phyloP scores from a whole-genome alignment of 495 filamentous ascomycete species.

The Daldinia vernicosa region DNA sequence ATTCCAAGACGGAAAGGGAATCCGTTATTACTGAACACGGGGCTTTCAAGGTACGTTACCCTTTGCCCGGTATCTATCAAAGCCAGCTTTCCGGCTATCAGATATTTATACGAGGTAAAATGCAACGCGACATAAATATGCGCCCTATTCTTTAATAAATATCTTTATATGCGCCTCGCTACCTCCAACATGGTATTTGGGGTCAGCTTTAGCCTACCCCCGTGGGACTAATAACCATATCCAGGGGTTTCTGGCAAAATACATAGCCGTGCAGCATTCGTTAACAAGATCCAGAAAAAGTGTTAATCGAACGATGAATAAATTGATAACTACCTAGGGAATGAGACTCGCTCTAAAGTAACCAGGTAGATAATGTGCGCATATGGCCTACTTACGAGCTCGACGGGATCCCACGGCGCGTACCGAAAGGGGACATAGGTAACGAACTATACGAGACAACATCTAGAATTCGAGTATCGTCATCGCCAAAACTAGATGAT shows the following conservation, averaged over 20 bases:
- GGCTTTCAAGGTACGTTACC: too few species aligned
- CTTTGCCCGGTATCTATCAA: too few species aligned
- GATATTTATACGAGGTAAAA: neutral
- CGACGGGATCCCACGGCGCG: neutral
- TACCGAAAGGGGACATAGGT: neutral
- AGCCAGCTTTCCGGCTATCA: neutral
- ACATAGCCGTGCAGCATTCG: slow-evolving; percentile 5
- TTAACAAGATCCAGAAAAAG: neutral
- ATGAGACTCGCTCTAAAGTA: neutral
- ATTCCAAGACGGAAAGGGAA: neutral
- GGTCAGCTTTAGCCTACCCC: slow-evolving; percentile 18
- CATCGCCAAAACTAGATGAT: slow-evolving; percentile 5
- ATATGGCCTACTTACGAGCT: neutral
- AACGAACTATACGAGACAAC: neutral
- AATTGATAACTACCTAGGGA: neutral
- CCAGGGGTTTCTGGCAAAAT: slow-evolving; percentile 36
- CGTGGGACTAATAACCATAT: neutral
- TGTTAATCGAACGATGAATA: neutral
- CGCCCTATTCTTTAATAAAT: neutral
- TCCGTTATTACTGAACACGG: neutral
- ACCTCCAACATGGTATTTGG: neutral
- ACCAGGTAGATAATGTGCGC: neutral
- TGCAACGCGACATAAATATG: neutral
- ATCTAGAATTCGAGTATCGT: neutral
- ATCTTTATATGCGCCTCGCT: neutral